These are phyloP conservation scores for Mycena filopes DNA, from an alignment of 768 basidiomycete genomes.

Conservation along the genomic window DNA sequence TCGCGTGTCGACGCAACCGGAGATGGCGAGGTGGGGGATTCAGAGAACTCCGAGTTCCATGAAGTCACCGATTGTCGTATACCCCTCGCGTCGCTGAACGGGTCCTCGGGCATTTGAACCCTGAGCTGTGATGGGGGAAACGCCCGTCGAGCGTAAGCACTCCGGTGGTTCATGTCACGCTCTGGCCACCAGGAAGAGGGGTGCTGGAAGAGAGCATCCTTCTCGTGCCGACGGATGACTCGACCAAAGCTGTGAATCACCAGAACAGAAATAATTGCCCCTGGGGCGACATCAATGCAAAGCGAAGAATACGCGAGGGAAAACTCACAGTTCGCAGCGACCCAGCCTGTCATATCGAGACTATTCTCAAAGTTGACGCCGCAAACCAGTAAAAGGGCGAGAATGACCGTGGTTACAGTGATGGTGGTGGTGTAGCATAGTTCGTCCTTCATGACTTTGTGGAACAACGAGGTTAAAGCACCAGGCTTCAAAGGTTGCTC, in stretches of 20 bases:
- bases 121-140: conserved; percentile 14
- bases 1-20: conserved; percentile 26
- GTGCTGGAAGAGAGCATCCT: conserved; percentile 63
- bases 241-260: conserved; percentile 69
- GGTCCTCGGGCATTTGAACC: conserved; percentile 16
- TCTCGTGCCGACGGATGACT: conserved; percentile 70
- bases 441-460: conserved; percentile 71
- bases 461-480: conserved; percentile 57
- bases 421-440: conserved; percentile 66
- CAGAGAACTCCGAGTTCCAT: conserved; percentile 25
- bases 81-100: conserved; percentile 32
- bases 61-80: conserved; percentile 24
- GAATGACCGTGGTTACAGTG: conserved; percentile 58
- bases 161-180: conserved; percentile 34
- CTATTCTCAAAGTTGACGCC: conserved; percentile 59
- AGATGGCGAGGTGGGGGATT: conserved; percentile 24
- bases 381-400: conserved; percentile 60
- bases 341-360: conserved; percentile 62
- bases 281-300: conserved; percentile 42
- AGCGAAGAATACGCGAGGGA: neutral
- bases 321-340: conserved; percentile 63
- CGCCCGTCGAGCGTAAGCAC: conserved; percentile 32
- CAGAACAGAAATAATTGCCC: conserved; percentile 65
- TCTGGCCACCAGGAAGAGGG: conserved; percentile 53
- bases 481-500: conserved; percentile 24